Base-by-base conservation (phyloP, 345 rosid genomes). In the Brassica nigra region DNA sequence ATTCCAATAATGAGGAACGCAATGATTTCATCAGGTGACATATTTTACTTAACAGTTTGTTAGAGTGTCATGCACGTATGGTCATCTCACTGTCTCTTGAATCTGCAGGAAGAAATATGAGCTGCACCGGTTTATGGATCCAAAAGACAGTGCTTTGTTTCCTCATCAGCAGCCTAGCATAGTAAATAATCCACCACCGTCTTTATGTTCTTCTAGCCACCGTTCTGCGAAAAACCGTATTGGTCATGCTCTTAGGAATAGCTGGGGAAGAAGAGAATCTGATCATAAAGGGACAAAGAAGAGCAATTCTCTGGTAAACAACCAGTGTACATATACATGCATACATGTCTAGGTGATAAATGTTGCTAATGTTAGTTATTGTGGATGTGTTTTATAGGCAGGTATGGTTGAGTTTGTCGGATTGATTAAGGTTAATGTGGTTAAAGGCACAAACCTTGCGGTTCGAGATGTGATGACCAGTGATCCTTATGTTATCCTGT, bases 331-430 rank as follows among this genome's bases (percentile, higher is more conserved):
- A 49, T 47, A 42, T 69, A 63, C 39, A 33, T 10, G 28, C 31
- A 70, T 31, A 75, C 73, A 23, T 31, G 42, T 55, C 37, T 39
- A 58, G 55, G 68, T 33, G 33, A 34, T 31, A n/a, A 63, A 14
- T 54, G 78, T 64, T 18, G 69, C 37, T 33, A 47, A 57, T 37
- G 8, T 39, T 63, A 62, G 6, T 7, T 63, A 8, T 65, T 84
- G 34, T 77, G 37, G 77, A 16, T 78, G 76, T 54, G 77, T 75
- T 80, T 80, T 88, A 81, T 79, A 95, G 99, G 97, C 90, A 71
- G 95, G 94, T 63, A 95, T 95, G 99, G 87, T 95, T 73, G 99
- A 93, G 86, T 95, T 95, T 84, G 82, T 95, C 68, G 99, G 99
- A 47, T 85, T 95, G 72, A 88, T 95, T 67, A 91, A 92, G 88